Evolutionary conservation across 2,329 filamentous ascomycete genomes (phyloP), one percentile per base, ranked within the genome.

Genomic region (Penicillium concentricum): DNA sequence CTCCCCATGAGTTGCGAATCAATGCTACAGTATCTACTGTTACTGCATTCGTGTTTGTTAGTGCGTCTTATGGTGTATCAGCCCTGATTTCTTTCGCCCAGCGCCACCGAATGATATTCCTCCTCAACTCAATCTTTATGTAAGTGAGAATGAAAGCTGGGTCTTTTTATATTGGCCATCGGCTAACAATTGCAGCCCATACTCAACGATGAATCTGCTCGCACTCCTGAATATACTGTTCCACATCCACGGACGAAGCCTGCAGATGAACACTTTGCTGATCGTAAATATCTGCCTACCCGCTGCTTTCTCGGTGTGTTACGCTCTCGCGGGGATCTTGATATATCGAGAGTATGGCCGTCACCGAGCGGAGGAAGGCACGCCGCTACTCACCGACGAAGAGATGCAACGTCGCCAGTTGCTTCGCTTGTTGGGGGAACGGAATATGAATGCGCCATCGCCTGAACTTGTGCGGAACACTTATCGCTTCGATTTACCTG

Each of bases 371-470:
- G 45, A 53, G 20, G 38, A 59, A 37, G 55, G 50, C 37, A 65
- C 60, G 0, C 58, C 60, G 5, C 57, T 69, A 5, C 54, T 74
- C 39, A 73, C 67, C 4, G 71, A 72, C 22, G 74, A 77, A 49
- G 74, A 77, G 50, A 69, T 73, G 64, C 72, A 76, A 51, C 72
- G 75, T 34, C 71, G 70, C 35, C 72, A 77, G 50, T 61, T 76
- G 26, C 69, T 71, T 34, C 67, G 73, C 13, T 62, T 77, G 18
- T 56, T 76, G 22, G 67, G 69, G 30, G 65, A 69, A 48, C 69
- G 69, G 7, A 61, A 65, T 7, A 58, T 61, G 6, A 61, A 67
- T 16, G 69, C 69, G 5, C 64, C 68, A 8, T 66, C 61, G 8
- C 62, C 67, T 3, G 66, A 69, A n/a, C 46, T 64, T 18, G 43